Evolutionary conservation across 192 early-diverging fungal genomes (phyloP).

Genomic region (Backusella liffmaniae): DNA sequence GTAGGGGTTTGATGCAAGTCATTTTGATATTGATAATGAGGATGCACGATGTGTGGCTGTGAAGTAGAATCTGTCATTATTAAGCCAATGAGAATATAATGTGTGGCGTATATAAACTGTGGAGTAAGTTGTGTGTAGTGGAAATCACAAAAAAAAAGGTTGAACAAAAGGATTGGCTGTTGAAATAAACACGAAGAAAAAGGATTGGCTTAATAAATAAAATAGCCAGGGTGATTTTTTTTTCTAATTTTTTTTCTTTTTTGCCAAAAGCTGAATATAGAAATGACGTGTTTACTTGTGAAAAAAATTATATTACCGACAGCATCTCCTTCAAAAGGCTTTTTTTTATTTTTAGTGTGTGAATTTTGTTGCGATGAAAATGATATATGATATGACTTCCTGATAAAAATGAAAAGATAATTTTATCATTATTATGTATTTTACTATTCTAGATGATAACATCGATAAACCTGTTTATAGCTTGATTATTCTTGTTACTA

Average conservation of each 20-base stretch:
- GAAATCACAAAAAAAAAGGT: conserved; percentile 16
- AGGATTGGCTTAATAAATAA: conserved; percentile 17
- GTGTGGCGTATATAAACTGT: conserved; percentile 9
- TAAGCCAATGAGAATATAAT: conserved; percentile 17
- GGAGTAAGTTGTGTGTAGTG: neutral
- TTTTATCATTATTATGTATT: neutral
- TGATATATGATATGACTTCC: neutral
- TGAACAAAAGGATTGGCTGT: conserved; percentile 21
- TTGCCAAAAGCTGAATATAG: neutral
- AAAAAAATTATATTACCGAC: neutral
- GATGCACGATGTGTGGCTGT: conserved; percentile 22
- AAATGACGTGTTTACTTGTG: neutral
- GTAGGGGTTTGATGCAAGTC: conserved; percentile 1
- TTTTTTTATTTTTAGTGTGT: neutral
- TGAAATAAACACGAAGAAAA: conserved; percentile 19
- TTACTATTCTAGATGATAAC: neutral
- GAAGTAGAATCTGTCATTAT: conserved; percentile 20
- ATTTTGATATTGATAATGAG: conserved; percentile 7
- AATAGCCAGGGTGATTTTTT: neutral
- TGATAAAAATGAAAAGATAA: neutral
- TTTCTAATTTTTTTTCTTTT: neutral
- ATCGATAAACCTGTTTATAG: neutral
- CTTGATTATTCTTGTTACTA: neutral
- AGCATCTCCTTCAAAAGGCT: neutral
- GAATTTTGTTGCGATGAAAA: neutral